phyloP scores from a whole-genome alignment of 2,329 filamentous ascomycete species.

The Penicillium concentricum region DNA sequence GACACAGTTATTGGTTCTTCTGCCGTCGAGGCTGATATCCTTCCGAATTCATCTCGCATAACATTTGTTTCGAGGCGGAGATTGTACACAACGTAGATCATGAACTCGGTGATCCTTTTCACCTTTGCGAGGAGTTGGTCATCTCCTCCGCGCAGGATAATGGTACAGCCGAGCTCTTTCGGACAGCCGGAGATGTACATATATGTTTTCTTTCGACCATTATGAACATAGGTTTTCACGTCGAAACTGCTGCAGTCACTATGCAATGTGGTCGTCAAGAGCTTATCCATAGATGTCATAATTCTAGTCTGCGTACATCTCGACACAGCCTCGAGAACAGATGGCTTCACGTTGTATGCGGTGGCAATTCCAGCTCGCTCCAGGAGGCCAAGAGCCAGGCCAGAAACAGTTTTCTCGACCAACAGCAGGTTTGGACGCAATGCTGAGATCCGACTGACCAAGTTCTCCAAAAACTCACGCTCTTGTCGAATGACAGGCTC shows the following conservation, averaged over 20 bases:
- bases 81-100: slow-evolving; percentile 99
- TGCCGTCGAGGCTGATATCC: slow-evolving; percentile 67
- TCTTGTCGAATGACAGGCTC: slow-evolving; percentile 97
- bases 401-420: slow-evolving; percentile 91
- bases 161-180: slow-evolving; percentile 89
- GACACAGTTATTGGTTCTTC: slow-evolving; percentile 33
- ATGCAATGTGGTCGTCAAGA: slow-evolving; percentile 71
- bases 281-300: slow-evolving; percentile 92
- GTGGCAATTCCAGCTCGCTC: slow-evolving; percentile 88
- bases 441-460: slow-evolving; percentile 87
- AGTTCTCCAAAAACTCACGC: slow-evolving; percentile 84
- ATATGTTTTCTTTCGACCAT: slow-evolving; percentile 85
- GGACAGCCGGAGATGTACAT: slow-evolving; percentile 91
- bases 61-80: slow-evolving; percentile 92
- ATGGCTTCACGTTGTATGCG: slow-evolving; percentile 93
- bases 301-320: slow-evolving; percentile 88
- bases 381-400: slow-evolving; percentile 82
- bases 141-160: slow-evolving; percentile 80
- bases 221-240: slow-evolving; percentile 90
- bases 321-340: slow-evolving; percentile 91
- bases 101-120: slow-evolving; percentile 95
- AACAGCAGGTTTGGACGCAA: slow-evolving; percentile 81
- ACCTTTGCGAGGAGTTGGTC: slow-evolving; percentile 70
- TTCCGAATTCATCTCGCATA: slow-evolving; percentile 87
- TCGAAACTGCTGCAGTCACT: slow-evolving; percentile 87